Base-by-base conservation (phyloP, 495 filamentous ascomycete genomes). In the Xylaria longipes region DNA sequence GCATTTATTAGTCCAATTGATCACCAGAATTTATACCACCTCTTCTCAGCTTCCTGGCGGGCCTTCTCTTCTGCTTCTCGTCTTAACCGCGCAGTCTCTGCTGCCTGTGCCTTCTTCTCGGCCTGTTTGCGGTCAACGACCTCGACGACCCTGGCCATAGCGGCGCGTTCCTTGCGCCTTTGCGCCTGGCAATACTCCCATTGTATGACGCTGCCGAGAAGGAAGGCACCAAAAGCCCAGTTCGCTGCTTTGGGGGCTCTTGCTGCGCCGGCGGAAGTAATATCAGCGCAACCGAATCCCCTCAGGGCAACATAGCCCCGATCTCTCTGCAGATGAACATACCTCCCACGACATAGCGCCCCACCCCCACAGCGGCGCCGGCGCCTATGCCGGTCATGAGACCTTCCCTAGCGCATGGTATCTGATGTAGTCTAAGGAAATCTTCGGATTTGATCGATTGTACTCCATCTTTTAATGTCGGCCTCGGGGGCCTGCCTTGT, bases 321-420 rank as follows among this genome's bases (percentile, higher is more conserved):
- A 33, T 31, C 35, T 54, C 27, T 12, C 35, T 48, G 54, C 20
- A 58, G 17, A 33, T 17, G 37, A 46, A 79, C 84, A 68, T 86
- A 96, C 94, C 91, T 82, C 94, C 91, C 61, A 93, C 81, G 15
- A 98, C 79, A 78, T 87, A 91, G 52, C 91, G 86, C 50, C 93
- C 70, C 46, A 89, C 90, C 54, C 95, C 94, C 39, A 93, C 77
- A 27, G 84, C 92, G 71, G 94, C 91, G 12, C 93, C 95, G 7
- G 87, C 86, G 2, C 88, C 90, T 74, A 98, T 96, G 31, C 94
- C 96, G 1, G 90, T 89, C 76, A 98, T 81, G 68, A 97, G 82
- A 20, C 93, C 89, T 74, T 96, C 91, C 35, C 95, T 89, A 5
- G 92, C 91, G 81, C 96, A 98, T 25, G 95, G 96, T 71, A 89